A percentile compares a stretch with the other conserved stretches of the same genome.
phyloP scores from a whole-genome alignment of 768 basidiomycete genomes.

The Leccinellum rugosiceps region DNA sequence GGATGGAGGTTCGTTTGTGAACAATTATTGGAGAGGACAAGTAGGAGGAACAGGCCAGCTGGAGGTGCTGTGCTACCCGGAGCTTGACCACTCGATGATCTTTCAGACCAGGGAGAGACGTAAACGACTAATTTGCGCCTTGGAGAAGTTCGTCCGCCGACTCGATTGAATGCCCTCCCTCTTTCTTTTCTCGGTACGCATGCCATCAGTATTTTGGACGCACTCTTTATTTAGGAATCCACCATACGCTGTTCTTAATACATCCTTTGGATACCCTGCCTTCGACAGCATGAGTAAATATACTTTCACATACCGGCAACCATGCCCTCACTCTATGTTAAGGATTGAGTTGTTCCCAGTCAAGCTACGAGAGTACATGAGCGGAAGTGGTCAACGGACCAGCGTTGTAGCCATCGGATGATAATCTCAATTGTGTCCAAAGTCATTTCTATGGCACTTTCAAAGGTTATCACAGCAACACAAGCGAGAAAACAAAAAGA shows the following conservation, averaged over 20 bases:
- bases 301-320: background rate
- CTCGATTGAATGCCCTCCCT: background rate
- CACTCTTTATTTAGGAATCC: too few relatives aligned
- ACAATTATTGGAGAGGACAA: constrained; percentile 24
- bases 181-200: background rate
- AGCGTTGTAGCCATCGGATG: too few relatives aligned
- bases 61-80: constrained; percentile 39
- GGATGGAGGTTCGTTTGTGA: background rate
- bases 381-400: background rate
- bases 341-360: too few relatives aligned
- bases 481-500: background rate
- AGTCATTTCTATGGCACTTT: background rate
- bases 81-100: constrained; percentile 41
- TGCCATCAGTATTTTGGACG: background rate
- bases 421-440: background rate
- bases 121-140: constrained; percentile 28
- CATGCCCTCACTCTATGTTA: background rate
- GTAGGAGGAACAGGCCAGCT: constrained; percentile 17
- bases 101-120: constrained; percentile 32
- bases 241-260: background rate
- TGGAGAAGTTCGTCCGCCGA: constrained; percentile 30
- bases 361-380: background rate
- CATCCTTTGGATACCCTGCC: background rate
- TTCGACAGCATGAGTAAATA: background rate
- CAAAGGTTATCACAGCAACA: background rate